phyloP scores from a whole-genome alignment of 106 monocot genomes.

The Agapanthus africanus region DNA sequence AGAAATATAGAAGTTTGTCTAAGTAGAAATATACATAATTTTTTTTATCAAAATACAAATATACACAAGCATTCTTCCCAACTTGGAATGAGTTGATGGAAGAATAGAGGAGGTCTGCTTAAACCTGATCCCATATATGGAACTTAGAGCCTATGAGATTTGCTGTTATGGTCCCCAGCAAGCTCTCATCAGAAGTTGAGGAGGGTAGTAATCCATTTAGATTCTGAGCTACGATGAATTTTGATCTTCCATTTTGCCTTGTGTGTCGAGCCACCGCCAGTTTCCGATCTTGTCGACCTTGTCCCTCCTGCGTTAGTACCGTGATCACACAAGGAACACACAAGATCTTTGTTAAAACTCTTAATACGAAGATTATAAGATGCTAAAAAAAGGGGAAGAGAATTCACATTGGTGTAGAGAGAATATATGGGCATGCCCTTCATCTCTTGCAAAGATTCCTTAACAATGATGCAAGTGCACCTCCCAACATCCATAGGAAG shows the following conservation, averaged over 20 bases:
- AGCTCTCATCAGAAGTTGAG: slow-evolving; percentile 63
- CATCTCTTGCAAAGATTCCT: slow-evolving; percentile 23
- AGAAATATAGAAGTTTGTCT: background rate
- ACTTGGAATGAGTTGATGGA: background rate
- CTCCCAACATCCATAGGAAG: slow-evolving; percentile 56
- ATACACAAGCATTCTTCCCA: background rate
- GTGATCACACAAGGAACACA: too few relatives aligned
- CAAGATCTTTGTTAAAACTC: too few relatives aligned
- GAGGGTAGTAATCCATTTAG: slow-evolving; percentile 49
- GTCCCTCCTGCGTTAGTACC: slow-evolving; percentile 89
- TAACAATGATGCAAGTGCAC: slow-evolving; percentile 54
- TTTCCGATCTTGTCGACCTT: slow-evolving; percentile 83
- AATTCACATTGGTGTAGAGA: slow-evolving; percentile 61
- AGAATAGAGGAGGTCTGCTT: too few relatives aligned
- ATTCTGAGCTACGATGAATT: slow-evolving; percentile 70
- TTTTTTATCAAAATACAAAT: too few relatives aligned
- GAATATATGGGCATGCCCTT: slow-evolving; percentile 33
- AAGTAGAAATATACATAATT: too few relatives aligned
- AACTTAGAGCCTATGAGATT: slow-evolving; percentile 93
- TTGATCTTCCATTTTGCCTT: slow-evolving; percentile 63
- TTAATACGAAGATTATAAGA: too few relatives aligned
- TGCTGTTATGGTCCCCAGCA: slow-evolving; percentile 64
- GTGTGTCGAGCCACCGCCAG: slow-evolving; percentile 74
- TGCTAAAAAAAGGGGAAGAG: background rate
- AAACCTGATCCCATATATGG: slow-evolving; percentile 88